A percentile compares a stretch with the other conserved stretches of the same genome.
These are phyloP conservation scores for Protea cynaroides DNA, from an alignment of 164 flowering plant genomes.

Conservation along the genomic window DNA sequence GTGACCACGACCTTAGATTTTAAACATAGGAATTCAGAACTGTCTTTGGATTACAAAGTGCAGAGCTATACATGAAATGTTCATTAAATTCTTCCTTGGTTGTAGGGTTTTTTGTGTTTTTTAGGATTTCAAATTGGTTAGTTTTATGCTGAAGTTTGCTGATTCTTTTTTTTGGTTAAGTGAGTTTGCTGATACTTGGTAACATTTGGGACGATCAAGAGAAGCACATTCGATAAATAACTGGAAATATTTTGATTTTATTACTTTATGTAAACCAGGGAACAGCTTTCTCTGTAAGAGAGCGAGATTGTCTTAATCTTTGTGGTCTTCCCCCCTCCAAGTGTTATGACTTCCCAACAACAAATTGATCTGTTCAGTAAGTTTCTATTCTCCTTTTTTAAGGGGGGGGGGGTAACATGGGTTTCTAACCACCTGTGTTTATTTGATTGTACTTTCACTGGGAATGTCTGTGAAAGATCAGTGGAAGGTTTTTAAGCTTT, in stretches of 20 bases:
- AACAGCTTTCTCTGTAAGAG: constrained; percentile 90
- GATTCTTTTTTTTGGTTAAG: too few species aligned
- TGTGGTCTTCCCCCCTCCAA: constrained; percentile 96
- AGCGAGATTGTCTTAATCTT: constrained; percentile 93
- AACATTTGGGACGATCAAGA: too few species aligned
- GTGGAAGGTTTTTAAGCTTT: too few species aligned
- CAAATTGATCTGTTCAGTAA: constrained; percentile 92
- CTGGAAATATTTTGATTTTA: neutral
- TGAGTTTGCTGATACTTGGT: too few species aligned
- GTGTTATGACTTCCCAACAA: constrained; percentile 72
- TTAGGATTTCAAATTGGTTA: too few species aligned
- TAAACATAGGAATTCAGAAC: neutral
- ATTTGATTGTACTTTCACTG: neutral
- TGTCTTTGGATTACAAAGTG: neutral
- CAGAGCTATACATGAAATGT: too few species aligned
- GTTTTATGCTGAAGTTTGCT: too few species aligned
- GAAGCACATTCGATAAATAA: too few species aligned
- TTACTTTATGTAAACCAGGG: constrained; percentile 41
- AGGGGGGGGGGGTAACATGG: too few species aligned
- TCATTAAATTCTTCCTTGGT: too few species aligned
- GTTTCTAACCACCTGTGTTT: neutral
- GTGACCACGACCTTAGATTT: neutral
- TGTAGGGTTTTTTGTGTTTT: too few species aligned
- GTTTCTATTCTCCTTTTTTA: constrained; percentile 12
- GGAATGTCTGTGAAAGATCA: too few species aligned